Evolutionary conservation across 805 yeast species (phyloP).

Genomic region (Candida lessepsii): DNA sequence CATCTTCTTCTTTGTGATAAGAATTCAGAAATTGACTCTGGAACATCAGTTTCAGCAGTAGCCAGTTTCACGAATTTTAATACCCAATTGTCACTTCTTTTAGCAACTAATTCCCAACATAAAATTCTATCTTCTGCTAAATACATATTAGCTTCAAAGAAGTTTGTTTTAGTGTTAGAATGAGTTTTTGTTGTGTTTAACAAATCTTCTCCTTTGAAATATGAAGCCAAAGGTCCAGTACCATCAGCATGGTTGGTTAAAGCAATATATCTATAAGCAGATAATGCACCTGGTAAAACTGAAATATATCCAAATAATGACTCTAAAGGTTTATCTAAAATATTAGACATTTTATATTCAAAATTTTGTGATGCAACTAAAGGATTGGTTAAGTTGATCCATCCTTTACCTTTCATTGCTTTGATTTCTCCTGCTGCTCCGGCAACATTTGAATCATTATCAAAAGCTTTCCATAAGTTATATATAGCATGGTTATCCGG

Average conservation of each 20-base stretch:
- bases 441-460: constrained; percentile 92
- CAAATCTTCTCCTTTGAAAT: constrained; percentile 81
- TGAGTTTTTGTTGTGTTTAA: constrained; percentile 26
- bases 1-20: constrained; percentile 92
- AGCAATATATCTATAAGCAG: constrained; percentile 91
- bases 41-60: constrained; percentile 95
- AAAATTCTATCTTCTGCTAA: constrained; percentile 94
- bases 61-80: constrained; percentile 90
- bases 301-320: constrained; percentile 89
- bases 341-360: constrained; percentile 96
- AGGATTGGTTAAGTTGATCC: constrained; percentile 81
- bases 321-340: constrained; percentile 91
- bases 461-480: constrained; percentile 97
- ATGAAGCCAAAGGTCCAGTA: constrained; percentile 85
- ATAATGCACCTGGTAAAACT: constrained; percentile 93
- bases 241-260: constrained; percentile 83
- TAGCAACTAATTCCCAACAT: constrained; percentile 95
- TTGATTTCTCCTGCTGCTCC: constrained; percentile 99
- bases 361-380: constrained; percentile 94
- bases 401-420: constrained; percentile 89
- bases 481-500: constrained; percentile 88
- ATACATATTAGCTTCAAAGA: constrained; percentile 95
- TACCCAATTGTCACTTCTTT: constrained; percentile 79
- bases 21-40: constrained; percentile 81
- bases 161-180: constrained; percentile 58